Evolutionary conservation across 2,329 filamentous ascomycete species (phyloP), one percentile per base, ranked within the genome.

Genomic region (Seiridium unicorne): DNA sequence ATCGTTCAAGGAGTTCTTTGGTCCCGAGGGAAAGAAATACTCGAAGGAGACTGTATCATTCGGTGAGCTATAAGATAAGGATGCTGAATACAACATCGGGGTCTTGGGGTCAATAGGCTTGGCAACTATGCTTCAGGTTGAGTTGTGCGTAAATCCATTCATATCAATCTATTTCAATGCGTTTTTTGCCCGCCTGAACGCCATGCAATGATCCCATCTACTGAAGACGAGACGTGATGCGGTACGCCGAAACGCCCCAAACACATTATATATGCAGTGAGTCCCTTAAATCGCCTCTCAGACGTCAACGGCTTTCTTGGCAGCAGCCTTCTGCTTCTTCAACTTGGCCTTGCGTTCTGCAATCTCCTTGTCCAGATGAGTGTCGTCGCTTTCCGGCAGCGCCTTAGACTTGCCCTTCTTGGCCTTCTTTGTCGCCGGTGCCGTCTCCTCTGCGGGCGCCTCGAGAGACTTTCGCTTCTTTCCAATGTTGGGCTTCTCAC

Each of bases 1-100:
- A 53, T 83, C 87, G 3, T 92, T 96, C 68, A 73, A 74, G 55
- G 82, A 85, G 66, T 92, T 86, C 68, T 90, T 90, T 69, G 87
- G 89, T 3, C 82, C 82, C 0, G 71, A 73, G 59, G 76, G 76
- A 59, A 76, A 74, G 68, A 72, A 66, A 48, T 79, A 77, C 38
- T 60, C 69, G 3, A 69, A 69, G 56, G 61, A 62, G 8, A 56
- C 56, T 32, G 63, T 66, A 61, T 64, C 65, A 35, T 63, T 69
- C 8, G 72, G 72, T 55, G 79, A 81, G 67, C 67, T 81, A 60
- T 81, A 71, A 69, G 11, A 5, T 6, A 35, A 18, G 49, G n/a
- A 10, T 10, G 5, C 9, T 35, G 2, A 36, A 13, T 42, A 42
- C 38, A 42, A 34, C 34, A 38, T 31, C 5, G 13, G 38, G 58